Evolutionary conservation across 2,329 filamentous ascomycete species (phyloP), one percentile per base, ranked within the genome.

Genomic region (Trichophyton mentagrophytes): DNA sequence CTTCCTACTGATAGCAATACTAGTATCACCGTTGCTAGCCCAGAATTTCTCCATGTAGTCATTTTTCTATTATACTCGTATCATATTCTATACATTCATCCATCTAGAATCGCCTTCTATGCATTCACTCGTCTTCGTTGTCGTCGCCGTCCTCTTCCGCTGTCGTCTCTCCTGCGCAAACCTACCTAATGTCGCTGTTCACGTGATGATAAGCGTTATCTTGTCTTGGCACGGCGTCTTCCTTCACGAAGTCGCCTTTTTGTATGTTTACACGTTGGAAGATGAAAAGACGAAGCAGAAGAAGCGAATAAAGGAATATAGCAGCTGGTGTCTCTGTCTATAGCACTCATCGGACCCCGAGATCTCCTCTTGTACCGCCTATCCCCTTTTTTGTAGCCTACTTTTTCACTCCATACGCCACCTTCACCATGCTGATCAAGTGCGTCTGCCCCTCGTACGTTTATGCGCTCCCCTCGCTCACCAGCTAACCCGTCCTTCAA

Each of bases 361-460:
- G 25, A 5, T 36, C 27, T 36, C 3, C 27, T 9, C 51, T 27
- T 55, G 3, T 6, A 17, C 30, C 15, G 25, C 7, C n/a, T 20
- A 15, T 0, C 3, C 3, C 3, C 3, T 5, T 53, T 11, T 17
- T 17, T 25, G 5, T 55, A 55, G 49, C 49, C 51, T 38, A 20
- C 15, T 5, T 36, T 17, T 17, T 22, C n/a, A 33, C 27, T 15
- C 27, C 33, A 27, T n/a, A 20, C 51, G 15, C 36, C 59, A 42
- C 22, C 4, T 44, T 47, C 69, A 77, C 68, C 55, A 80, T 80
- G 78, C 69, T 80, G 68, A 80, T 80, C 73, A 80, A 80, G 78
- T 80, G 67, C 67, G 75, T 59, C 44, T 51, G 25, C 30, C 15
- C 46, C 27, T 42, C 40, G 56, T 20, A 58, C 40, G 9, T 38